Evolutionary conservation across 2,329 filamentous ascomycete species (phyloP).

Genomic region (Amauroascus verrucosus): DNA sequence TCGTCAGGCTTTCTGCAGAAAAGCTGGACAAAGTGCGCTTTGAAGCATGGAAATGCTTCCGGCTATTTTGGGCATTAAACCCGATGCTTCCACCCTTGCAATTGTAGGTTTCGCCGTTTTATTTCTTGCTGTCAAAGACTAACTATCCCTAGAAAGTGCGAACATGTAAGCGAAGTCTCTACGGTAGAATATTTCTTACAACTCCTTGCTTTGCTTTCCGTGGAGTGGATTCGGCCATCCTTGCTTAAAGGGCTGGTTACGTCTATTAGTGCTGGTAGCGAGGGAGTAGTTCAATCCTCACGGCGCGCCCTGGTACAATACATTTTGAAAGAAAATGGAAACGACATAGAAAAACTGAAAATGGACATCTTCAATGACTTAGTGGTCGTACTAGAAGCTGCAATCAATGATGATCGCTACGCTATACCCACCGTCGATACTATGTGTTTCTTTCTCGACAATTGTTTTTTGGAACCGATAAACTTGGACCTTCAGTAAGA

Average conservation of each 20-base stretch:
- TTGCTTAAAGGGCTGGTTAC: constrained; percentile 37
- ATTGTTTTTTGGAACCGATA: constrained; percentile 27
- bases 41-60: constrained; percentile 38
- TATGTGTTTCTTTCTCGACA: constrained; percentile 65
- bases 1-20: constrained; percentile 66
- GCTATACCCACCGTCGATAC: constrained; percentile 68
- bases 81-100: constrained; percentile 27
- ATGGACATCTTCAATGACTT: constrained; percentile 44
- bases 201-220: constrained; percentile 28
- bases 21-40: constrained; percentile 79
- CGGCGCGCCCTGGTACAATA: constrained; percentile 34
- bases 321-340: constrained; percentile 20
- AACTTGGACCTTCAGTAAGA: constrained; percentile 26
- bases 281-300: constrained; percentile 36
- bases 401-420: constrained; percentile 55
- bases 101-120: constrained; percentile 31
- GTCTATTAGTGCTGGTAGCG: constrained; percentile 37
- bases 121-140: constrained; percentile 13
- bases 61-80: constrained; percentile 31
- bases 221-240: constrained; percentile 30
- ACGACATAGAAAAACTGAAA: constrained; percentile 31
- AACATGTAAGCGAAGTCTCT: constrained; percentile 38
- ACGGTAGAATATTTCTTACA: constrained; percentile 36
- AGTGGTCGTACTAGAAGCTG: constrained; percentile 44
- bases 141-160: constrained; percentile 26